Evolutionary conservation across 805 yeast genomes (phyloP).

Genomic region (Sporopachydermia quercuum): DNA sequence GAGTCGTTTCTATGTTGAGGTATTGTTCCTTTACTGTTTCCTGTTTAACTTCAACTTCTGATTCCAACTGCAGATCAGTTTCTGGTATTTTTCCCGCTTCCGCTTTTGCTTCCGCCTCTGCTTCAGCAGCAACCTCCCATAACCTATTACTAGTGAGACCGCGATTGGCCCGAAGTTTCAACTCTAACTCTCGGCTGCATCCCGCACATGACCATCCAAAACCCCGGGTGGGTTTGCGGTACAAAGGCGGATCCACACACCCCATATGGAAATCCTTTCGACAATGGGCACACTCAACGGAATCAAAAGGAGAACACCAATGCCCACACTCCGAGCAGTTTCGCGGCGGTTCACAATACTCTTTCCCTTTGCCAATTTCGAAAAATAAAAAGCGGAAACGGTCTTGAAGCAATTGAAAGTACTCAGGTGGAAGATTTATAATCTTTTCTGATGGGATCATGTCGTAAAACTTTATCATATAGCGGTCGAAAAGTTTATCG

Average conservation of each 20-base stretch:
- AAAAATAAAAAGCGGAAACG: slow-evolving; percentile 62
- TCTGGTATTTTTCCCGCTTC: background rate
- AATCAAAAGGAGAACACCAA: slow-evolving; percentile 68
- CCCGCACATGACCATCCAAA: slow-evolving; percentile 82
- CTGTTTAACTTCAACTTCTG: background rate
- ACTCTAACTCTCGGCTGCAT: slow-evolving; percentile 50
- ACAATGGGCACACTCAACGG: slow-evolving; percentile 74
- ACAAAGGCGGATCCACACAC: slow-evolving; percentile 75
- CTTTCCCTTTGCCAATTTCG: slow-evolving; percentile 53
- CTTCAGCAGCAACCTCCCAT: background rate
- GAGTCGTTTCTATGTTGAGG: too few species aligned
- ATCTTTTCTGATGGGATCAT: slow-evolving; percentile 50
- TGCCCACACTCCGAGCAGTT: slow-evolving; percentile 67
- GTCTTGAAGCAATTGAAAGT: slow-evolving; percentile 44
- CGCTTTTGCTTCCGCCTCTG: slow-evolving; percentile 15
- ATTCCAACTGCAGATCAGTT: background rate
- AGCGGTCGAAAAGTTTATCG: slow-evolving; percentile 72
- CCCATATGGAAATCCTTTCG: slow-evolving; percentile 56
- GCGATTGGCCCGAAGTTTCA: slow-evolving; percentile 21
- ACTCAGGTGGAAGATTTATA: slow-evolving; percentile 41
- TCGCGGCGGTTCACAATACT: slow-evolving; percentile 45
- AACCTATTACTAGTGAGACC: slow-evolving; percentile 13
- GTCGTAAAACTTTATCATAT: slow-evolving; percentile 72
- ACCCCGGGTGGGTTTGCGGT: slow-evolving; percentile 70
- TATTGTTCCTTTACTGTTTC: too few species aligned